Evolutionary conservation across 139 green algal species (phyloP).

Genomic region (Chlorella sorokiniana): DNA sequence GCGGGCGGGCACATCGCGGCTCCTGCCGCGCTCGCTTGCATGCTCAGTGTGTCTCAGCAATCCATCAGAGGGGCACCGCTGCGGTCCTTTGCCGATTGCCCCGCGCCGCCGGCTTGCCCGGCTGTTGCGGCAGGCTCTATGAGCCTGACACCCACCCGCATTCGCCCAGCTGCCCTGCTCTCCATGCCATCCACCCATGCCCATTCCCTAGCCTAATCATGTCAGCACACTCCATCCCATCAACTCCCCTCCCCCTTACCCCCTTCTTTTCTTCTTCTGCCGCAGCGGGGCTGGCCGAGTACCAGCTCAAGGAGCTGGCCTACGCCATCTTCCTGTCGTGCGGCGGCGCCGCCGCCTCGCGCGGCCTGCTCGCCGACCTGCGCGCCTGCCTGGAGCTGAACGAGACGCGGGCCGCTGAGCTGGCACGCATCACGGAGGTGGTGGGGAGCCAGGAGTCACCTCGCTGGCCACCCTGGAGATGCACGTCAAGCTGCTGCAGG

Average conservation of each 20-base stretch:
- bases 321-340: slow-evolving; percentile 49
- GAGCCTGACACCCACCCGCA: too few relatives aligned
- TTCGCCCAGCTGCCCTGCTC: neutral
- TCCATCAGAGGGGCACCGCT: too few relatives aligned
- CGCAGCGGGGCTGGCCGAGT: slow-evolving; percentile 48
- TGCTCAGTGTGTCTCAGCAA: too few relatives aligned
- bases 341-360: slow-evolving; percentile 14
- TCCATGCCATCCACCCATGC: neutral
- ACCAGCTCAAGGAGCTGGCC: slow-evolving; percentile 53
- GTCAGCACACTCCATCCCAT: neutral
- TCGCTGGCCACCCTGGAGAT: slow-evolving; percentile 50
- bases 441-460: slow-evolving; percentile 14
- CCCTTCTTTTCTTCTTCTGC: neutral
- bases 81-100: too few relatives aligned
- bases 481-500: slow-evolving; percentile 52
- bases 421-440: slow-evolving; percentile 22
- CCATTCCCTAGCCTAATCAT: neutral
- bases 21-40: too few relatives aligned
- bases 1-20: too few relatives aligned
- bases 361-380: slow-evolving; percentile 43
- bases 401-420: slow-evolving; percentile 41
- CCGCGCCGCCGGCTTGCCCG: too few relatives aligned
- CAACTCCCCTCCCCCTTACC: too few relatives aligned
- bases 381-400: slow-evolving; percentile 49
- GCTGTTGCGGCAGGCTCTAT: too few relatives aligned